Evolutionary conservation across 164 flowering plant genomes (phyloP).

Genomic region (Protea cynaroides): DNA sequence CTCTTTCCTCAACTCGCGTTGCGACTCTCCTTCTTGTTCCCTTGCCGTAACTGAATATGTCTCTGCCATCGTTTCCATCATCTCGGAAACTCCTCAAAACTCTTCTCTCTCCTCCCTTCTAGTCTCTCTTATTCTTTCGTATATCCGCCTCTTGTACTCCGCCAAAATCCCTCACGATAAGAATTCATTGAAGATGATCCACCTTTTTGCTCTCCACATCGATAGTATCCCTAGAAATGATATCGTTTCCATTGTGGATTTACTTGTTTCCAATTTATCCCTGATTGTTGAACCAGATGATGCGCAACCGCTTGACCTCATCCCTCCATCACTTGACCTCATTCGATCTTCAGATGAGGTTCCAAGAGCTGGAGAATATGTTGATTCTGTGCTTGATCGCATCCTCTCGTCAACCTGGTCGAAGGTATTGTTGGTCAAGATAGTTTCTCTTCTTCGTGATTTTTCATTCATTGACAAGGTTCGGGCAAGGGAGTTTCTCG

Average conservation of each 20-base stretch:
- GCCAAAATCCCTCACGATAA: constrained; percentile 46
- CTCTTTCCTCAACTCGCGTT: constrained; percentile 40
- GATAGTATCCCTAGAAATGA: constrained; percentile 17
- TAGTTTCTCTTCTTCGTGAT: constrained; percentile 54
- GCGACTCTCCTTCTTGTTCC: constrained; percentile 37
- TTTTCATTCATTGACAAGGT: constrained; percentile 40
- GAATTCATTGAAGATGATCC: constrained; percentile 39
- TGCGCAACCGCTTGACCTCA: constrained; percentile 50
- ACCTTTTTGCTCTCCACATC: constrained; percentile 36
- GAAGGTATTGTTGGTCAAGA: constrained; percentile 50
- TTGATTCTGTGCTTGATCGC: constrained; percentile 35
- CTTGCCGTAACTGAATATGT: constrained; percentile 42
- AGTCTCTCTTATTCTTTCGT: constrained; percentile 40
- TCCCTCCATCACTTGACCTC: constrained; percentile 45
- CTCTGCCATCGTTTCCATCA: constrained; percentile 47
- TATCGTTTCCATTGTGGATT: constrained; percentile 20
- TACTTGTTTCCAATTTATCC: constrained; percentile 28
- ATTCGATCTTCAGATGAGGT: constrained; percentile 27
- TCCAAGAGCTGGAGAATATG: constrained; percentile 27
- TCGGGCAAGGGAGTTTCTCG: constrained; percentile 45
- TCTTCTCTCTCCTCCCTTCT: constrained; percentile 43
- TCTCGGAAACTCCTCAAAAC: constrained; percentile 31
- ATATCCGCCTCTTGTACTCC: constrained; percentile 48
- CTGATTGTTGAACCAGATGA: constrained; percentile 36
- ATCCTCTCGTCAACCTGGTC: constrained; percentile 50